Conservation (phyloP, 1,139 yeast species). For the Blastobotrys serpentis region DNA sequence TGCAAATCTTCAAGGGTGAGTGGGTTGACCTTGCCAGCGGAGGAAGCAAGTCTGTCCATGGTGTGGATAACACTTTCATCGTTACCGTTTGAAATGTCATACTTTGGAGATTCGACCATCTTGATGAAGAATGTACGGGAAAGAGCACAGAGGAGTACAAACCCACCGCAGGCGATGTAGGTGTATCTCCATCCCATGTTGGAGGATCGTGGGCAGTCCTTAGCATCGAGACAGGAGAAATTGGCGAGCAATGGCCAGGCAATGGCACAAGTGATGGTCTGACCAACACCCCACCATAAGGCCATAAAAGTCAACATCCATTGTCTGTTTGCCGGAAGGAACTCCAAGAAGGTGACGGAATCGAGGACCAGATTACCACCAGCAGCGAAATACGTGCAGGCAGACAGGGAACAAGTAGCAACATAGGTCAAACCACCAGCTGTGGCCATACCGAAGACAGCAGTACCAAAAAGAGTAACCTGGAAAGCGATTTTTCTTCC, state of each 20-base stretch:
- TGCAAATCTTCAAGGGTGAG: constrained; percentile 43
- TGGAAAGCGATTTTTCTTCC: constrained; percentile 61
- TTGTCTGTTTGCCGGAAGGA: constrained; percentile 52
- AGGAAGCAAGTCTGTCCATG: constrained; percentile 27
- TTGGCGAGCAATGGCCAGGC: constrained; percentile 59
- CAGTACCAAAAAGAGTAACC: constrained; percentile 49
- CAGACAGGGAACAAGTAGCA: constrained; percentile 51
- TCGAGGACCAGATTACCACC: constrained; percentile 66
- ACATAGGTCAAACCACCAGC: constrained; percentile 51
- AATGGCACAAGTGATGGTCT: constrained; percentile 52
- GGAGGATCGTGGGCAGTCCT: constrained; percentile 45
- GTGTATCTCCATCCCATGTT: constrained; percentile 65
- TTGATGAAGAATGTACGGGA: constrained; percentile 48
- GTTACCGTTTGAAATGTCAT: constrained; percentile 50
- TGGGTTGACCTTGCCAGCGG: constrained; percentile 27
- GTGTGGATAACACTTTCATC: constrained; percentile 47
- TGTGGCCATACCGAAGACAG: constrained; percentile 52
- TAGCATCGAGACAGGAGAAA: constrained; percentile 45
- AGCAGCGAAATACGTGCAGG: constrained; percentile 34
- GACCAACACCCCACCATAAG: constrained; percentile 64
- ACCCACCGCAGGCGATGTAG: constrained; percentile 53
- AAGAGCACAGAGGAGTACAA: constrained; percentile 51
- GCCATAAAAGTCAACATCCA: constrained; percentile 58
- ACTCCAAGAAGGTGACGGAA: constrained; percentile 59
- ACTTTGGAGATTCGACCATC: constrained; percentile 59